Conservation (phyloP, 1,139 yeast species). For the Pneumocystis canis region DNA sequence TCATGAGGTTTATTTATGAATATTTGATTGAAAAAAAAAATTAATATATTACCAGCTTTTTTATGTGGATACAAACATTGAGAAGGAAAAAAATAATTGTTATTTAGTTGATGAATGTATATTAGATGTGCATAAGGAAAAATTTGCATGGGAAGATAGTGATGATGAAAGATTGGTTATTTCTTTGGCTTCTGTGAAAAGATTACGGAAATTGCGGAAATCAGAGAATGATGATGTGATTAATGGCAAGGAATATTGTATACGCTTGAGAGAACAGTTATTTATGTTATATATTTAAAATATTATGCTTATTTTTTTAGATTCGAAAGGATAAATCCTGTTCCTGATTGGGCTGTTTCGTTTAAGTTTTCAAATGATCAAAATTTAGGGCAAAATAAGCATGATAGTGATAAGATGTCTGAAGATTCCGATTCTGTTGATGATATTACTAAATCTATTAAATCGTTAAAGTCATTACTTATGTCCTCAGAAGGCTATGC, state of each 20-base stretch:
- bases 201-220: constrained; percentile 56
- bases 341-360: constrained; percentile 76
- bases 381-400: constrained; percentile 19
- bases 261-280: constrained; percentile 56
- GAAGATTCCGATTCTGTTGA: constrained; percentile 25
- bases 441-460: constrained; percentile 28
- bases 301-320: constrained; percentile 4
- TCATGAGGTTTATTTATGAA: background rate
- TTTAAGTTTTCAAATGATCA: constrained; percentile 11
- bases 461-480: constrained; percentile 42
- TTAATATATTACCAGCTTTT: constrained; percentile 7
- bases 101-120: constrained; percentile 15
- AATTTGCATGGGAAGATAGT: constrained; percentile 75
- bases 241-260: constrained; percentile 51
- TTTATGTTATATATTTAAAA: background rate
- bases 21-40: background rate
- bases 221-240: constrained; percentile 45
- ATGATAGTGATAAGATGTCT: constrained; percentile 22
- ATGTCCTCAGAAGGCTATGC: constrained; percentile 44
- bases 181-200: constrained; percentile 45
- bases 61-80: constrained; percentile 16
- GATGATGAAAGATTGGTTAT: constrained; percentile 69
- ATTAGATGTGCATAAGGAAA: constrained; percentile 22
- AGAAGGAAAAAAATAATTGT: constrained; percentile 21
- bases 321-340: constrained; percentile 38